These are phyloP conservation scores for Lipomyces oligophaga DNA, from an alignment of 805 yeast genomes.

Conservation along the genomic window DNA sequence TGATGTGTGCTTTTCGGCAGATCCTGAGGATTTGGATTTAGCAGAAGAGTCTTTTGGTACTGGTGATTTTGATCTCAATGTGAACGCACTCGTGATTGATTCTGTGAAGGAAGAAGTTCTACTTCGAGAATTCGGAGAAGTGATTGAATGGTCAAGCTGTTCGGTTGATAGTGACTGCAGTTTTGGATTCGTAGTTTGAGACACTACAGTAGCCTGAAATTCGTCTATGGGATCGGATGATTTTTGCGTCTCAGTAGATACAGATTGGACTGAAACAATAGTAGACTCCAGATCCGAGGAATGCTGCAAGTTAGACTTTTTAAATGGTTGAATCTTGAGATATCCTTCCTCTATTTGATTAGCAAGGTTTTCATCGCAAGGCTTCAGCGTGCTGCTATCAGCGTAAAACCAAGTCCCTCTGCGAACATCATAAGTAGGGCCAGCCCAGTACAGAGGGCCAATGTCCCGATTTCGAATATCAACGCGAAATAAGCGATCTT, in stretches of 20 bases:
- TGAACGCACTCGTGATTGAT: slow-evolving; percentile 21
- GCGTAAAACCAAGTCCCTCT: slow-evolving; percentile 79
- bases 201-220: no score
- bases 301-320: no score
- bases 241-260: no score
- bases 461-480: slow-evolving; percentile 53
- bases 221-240: no score
- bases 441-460: slow-evolving; percentile 80
- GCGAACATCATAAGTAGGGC: slow-evolving; percentile 76
- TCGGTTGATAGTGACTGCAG: no score
- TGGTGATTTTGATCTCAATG: slow-evolving; percentile 16
- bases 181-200: no score
- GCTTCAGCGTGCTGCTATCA: slow-evolving; percentile 41
- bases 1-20: neutral
- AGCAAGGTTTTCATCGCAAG: slow-evolving; percentile 51
- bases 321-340: slow-evolving; percentile 41
- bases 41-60: slow-evolving; percentile 1
- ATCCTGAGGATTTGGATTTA: neutral
- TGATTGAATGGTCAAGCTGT: no score
- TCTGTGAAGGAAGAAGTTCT: slow-evolving; percentile 23
- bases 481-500: slow-evolving; percentile 75
- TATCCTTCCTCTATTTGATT: slow-evolving; percentile 59
- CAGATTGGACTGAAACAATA: no score
- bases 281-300: no score
- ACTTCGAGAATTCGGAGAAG: neutral